Evolutionary conservation across 2,329 filamentous ascomycete species (phyloP).

Genomic region (Talaromyces sp.): DNA sequence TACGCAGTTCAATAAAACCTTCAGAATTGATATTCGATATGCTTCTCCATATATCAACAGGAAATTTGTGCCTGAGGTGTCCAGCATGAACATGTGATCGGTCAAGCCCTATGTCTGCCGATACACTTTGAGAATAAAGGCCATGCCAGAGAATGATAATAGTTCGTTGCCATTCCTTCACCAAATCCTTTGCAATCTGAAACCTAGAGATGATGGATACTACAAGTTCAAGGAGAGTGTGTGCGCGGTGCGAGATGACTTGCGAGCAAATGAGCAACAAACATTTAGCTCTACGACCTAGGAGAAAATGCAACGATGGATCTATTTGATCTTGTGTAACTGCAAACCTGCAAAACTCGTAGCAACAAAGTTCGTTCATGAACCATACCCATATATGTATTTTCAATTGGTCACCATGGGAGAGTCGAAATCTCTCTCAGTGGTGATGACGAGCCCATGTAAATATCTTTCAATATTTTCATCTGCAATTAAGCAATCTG

Average conservation of each 20-base stretch:
- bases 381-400: not conserved
- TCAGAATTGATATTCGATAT: not conserved
- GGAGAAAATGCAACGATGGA: not conserved
- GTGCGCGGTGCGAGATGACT: not conserved
- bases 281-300: not conserved
- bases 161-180: not conserved
- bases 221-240: not conserved
- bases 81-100: not conserved
- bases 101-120: not conserved
- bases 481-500: conserved; percentile 11
- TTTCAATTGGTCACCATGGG: not conserved
- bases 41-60: not conserved
- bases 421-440: not conserved
- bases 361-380: not conserved
- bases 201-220: not conserved
- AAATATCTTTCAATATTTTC: not conserved
- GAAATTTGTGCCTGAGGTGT: not conserved
- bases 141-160: not conserved
- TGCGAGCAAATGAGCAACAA: not conserved
- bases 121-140: too few species aligned
- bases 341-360: too few species aligned
- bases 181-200: not conserved
- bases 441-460: not conserved
- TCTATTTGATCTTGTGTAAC: not conserved
- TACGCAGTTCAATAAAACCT: not conserved